A percentile compares a stretch with the other conserved stretches of the same genome.
phyloP scores from a whole-genome alignment of 192 early-diverging fungal species.

The Backusella tuberculispora region DNA sequence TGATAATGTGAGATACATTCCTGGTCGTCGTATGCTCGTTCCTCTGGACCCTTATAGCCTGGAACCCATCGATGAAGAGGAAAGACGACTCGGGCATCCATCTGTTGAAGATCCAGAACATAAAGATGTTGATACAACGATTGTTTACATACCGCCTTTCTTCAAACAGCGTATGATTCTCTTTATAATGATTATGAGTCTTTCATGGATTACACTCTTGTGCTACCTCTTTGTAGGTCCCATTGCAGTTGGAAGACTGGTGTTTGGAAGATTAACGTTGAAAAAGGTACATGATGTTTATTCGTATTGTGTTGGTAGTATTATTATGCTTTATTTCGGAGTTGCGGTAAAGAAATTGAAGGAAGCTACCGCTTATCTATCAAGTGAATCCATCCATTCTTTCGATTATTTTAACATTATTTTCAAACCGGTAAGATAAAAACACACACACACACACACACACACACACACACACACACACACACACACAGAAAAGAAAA shows the following conservation, averaged over 20 bases:
- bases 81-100: slow-evolving; percentile 62
- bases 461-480: too few relatives aligned
- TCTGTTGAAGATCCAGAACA: slow-evolving; percentile 27
- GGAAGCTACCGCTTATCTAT: not conserved
- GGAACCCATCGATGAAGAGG: slow-evolving; percentile 54
- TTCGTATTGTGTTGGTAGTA: slow-evolving; percentile 1
- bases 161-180: slow-evolving; percentile 61
- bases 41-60: slow-evolving; percentile 62
- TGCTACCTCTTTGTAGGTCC: slow-evolving; percentile 7
- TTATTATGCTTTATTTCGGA: not conserved
- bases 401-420: not conserved
- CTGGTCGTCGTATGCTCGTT: slow-evolving; percentile 80
- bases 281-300: slow-evolving; percentile 14
- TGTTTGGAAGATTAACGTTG: not conserved
- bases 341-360: not conserved
- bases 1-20: slow-evolving; percentile 81
- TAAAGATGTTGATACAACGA: slow-evolving; percentile 52
- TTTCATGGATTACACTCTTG: slow-evolving; percentile 13
- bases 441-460: too few relatives aligned
- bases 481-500: too few relatives aligned
- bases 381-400: not conserved
- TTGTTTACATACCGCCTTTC: slow-evolving; percentile 82
- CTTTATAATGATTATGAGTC: slow-evolving; percentile 56
- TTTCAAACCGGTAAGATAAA: not conserved
- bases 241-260: not conserved